Evolutionary conservation across 345 rosid species (phyloP).

Genomic region (Gynandropsis gynandra): DNA sequence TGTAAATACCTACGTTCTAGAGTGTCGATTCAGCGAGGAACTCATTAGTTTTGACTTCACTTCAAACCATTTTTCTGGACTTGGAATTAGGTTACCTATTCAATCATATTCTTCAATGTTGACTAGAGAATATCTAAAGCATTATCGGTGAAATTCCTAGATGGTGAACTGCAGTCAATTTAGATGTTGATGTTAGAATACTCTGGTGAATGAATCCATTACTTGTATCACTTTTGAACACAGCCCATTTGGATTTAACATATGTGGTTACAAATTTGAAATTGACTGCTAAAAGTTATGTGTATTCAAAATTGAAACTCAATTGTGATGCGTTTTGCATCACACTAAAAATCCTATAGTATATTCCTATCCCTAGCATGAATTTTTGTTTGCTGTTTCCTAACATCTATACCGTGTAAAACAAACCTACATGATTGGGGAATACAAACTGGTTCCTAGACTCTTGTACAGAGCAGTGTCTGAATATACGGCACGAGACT

Average conservation of each 20-base stretch:
- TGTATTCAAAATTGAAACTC: too few species aligned
- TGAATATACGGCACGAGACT: slow-evolving; percentile 55
- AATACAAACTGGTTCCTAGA: slow-evolving; percentile 51
- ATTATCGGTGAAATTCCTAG: slow-evolving; percentile 17
- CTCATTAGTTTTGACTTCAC: slow-evolving; percentile 19
- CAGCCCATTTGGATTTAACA: slow-evolving; percentile 26
- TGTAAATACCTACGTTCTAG: too few species aligned
- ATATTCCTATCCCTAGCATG: slow-evolving; percentile 19
- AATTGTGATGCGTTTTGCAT: slow-evolving; percentile 27
- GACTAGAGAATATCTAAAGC: slow-evolving; percentile 17
- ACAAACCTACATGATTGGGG: slow-evolving; percentile 23
- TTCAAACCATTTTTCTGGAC: slow-evolving; percentile 14
- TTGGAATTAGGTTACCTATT: slow-evolving; percentile 20
- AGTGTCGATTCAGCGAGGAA: too few species aligned
- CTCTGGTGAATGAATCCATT: slow-evolving; percentile 8
- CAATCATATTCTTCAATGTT: slow-evolving; percentile 13
- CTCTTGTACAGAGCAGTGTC: slow-evolving; percentile 62
- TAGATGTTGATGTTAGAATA: slow-evolving; percentile 20
- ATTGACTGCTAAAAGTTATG: slow-evolving; percentile 23
- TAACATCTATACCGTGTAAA: slow-evolving; percentile 16
- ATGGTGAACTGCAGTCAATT: slow-evolving; percentile 28
- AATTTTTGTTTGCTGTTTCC: slow-evolving; percentile 13
- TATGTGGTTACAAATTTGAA: slow-evolving; percentile 24
- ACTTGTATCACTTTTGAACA: slow-evolving; percentile 29
- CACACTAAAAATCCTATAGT: slow-evolving; percentile 14